A percentile compares a stretch with the other conserved stretches of the same genome.
Evolutionary conservation across 108 stramenopile species (phyloP).

Genomic region (Fragilaria crotonensis): DNA sequence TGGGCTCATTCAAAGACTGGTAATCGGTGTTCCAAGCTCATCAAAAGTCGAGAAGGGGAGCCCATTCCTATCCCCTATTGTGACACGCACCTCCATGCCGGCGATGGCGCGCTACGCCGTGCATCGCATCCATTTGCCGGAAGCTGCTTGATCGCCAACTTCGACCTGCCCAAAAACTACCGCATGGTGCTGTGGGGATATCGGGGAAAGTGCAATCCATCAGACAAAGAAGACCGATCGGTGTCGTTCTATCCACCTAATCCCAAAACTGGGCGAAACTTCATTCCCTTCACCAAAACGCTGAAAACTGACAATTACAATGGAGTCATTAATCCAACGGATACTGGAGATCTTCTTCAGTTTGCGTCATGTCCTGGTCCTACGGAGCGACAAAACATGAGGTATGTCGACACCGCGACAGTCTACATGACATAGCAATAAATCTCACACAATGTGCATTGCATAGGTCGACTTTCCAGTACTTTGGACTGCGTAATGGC

Average conservation of each 20-base stretch:
- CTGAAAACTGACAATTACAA: slow-evolving; percentile 50
- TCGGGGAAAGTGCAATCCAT: slow-evolving; percentile 35
- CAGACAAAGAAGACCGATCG: slow-evolving; percentile 48
- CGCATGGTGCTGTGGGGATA: slow-evolving; percentile 46
- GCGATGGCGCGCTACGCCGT: slow-evolving; percentile 49
- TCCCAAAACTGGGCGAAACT: slow-evolving; percentile 38
- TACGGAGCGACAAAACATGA: slow-evolving; percentile 53
- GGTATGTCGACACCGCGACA: background rate
- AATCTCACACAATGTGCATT: too few species aligned
- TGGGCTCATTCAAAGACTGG: slow-evolving; percentile 53
- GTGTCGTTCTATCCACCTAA: slow-evolving; percentile 57
- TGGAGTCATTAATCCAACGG: slow-evolving; percentile 52
- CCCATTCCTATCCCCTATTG: slow-evolving; percentile 64
- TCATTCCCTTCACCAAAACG: slow-evolving; percentile 29
- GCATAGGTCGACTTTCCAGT: slow-evolving; percentile 49
- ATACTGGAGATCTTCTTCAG: slow-evolving; percentile 52
- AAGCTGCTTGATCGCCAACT: slow-evolving; percentile 46
- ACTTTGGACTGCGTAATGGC: slow-evolving; percentile 54
- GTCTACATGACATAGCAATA: background rate
- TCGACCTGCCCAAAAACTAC: slow-evolving; percentile 44
- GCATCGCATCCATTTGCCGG: slow-evolving; percentile 52
- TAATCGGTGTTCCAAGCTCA: slow-evolving; percentile 27
- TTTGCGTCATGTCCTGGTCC: slow-evolving; percentile 60
- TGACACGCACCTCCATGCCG: slow-evolving; percentile 30
- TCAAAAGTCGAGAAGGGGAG: slow-evolving; percentile 47